These are phyloP conservation scores for Zoysia pacifica DNA, from an alignment of 176 grass and related monocot genomes.

Conservation along the genomic window DNA sequence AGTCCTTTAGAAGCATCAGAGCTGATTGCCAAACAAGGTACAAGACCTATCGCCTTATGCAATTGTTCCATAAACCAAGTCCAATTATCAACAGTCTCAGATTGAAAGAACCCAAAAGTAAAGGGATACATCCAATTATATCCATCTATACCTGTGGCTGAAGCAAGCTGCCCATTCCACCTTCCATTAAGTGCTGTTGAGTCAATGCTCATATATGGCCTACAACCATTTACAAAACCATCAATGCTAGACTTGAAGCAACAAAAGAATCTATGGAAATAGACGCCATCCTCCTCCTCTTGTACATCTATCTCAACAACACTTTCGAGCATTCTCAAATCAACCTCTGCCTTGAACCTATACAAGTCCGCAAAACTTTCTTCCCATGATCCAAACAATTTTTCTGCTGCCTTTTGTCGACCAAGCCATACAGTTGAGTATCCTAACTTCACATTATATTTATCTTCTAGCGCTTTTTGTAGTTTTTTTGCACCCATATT, in stretches of 20 bases:
- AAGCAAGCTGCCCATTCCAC: background rate
- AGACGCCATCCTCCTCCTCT: no score
- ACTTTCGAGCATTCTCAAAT: background rate
- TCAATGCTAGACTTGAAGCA: no score
- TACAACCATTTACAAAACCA: conserved; percentile 1
- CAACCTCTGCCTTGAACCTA: conserved; percentile 2
- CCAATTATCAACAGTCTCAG: background rate
- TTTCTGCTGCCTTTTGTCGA: background rate
- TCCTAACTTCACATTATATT: background rate
- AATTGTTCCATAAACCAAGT: background rate
- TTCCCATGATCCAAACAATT: background rate
- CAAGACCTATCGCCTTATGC: background rate
- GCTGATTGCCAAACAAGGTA: background rate
- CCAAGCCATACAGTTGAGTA: background rate
- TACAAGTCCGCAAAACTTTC: background rate
- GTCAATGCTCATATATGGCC: background rate
- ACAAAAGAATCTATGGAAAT: no score
- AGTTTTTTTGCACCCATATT: background rate
- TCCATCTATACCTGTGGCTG: background rate
- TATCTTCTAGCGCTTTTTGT: background rate
- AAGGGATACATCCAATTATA: conserved; percentile 3
- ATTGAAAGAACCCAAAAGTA: background rate
- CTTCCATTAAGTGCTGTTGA: background rate
- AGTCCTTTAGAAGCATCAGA: background rate
- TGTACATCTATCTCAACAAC: conserved; percentile 1